Conservation (phyloP, 2,329 filamentous ascomycete species). For the Hawksworthiomyces lignivorus region DNA sequence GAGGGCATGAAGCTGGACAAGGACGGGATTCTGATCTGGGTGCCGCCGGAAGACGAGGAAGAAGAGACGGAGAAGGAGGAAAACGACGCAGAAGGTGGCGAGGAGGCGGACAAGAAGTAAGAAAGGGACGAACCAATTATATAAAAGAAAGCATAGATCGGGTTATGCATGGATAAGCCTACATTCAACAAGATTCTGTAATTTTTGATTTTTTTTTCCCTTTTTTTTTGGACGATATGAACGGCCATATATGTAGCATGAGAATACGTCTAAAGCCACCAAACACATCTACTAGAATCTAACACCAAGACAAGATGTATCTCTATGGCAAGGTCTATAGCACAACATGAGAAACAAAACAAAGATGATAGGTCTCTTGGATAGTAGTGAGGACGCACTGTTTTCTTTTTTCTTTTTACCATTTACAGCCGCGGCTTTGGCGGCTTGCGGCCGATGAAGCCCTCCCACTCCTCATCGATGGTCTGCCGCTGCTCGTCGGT, state of each 20-base stretch:
- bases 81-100: neutral
- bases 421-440: constrained; percentile 11
- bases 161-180: no score
- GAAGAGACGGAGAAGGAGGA: constrained; percentile 7
- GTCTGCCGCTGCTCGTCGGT: constrained; percentile 46
- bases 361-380: neutral
- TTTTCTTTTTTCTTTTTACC: no score
- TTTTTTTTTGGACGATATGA: no score
- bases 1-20: constrained; percentile 66
- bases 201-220: no score
- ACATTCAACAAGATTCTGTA: no score
- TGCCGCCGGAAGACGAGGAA: constrained; percentile 36
- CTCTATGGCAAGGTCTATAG: neutral
- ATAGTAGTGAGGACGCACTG: no score
- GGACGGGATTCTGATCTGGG: constrained; percentile 57
- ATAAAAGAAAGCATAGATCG: neutral
- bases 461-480: constrained; percentile 43
- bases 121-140: no score
- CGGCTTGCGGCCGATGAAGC: constrained; percentile 9
- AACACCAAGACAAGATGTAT: no score
- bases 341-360: neutral
- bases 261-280: no score
- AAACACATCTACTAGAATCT: no score
- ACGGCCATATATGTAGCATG: no score
- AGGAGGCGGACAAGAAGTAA: neutral